Evolutionary conservation across 2,329 filamentous ascomycete species (phyloP).

Genomic region (Diaporthe citri): DNA sequence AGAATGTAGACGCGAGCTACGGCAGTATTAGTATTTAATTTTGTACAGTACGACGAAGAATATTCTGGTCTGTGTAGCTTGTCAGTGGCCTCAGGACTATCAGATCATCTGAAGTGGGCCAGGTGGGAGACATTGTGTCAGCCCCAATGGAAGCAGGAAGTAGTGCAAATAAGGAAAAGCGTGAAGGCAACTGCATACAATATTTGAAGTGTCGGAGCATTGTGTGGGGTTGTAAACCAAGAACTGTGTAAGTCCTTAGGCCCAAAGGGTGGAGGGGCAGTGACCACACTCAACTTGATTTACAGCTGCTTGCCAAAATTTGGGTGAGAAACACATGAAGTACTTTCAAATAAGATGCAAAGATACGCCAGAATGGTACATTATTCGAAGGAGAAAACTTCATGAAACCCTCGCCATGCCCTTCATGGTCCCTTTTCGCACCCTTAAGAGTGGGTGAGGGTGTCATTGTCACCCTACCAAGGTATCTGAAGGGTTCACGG

Average conservation of each 20-base stretch:
- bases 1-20: no score
- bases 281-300: no score
- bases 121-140: neutral
- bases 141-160: neutral
- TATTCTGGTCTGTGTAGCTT: neutral
- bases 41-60: no score
- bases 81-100: neutral
- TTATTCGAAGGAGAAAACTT: neutral
- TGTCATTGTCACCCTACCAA: constrained; percentile 11
- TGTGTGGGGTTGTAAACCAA: neutral
- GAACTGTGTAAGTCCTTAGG: no score
- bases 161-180: neutral
- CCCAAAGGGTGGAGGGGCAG: neutral
- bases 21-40: no score
- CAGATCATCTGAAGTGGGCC: neutral
- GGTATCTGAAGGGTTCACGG: constrained; percentile 13
- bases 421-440: neutral
- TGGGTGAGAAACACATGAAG: neutral
- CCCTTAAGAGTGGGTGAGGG: constrained; percentile 1
- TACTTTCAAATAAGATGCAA: neutral
- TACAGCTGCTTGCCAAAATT: neutral
- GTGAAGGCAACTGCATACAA: neutral
- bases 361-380: neutral
- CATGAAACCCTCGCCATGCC: neutral
- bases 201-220: no score